Evolutionary conservation across 1,284 basidiomycete genomes (phyloP), one percentile per base, ranked within the genome.

Genomic region (Rhodotorula sp.): DNA sequence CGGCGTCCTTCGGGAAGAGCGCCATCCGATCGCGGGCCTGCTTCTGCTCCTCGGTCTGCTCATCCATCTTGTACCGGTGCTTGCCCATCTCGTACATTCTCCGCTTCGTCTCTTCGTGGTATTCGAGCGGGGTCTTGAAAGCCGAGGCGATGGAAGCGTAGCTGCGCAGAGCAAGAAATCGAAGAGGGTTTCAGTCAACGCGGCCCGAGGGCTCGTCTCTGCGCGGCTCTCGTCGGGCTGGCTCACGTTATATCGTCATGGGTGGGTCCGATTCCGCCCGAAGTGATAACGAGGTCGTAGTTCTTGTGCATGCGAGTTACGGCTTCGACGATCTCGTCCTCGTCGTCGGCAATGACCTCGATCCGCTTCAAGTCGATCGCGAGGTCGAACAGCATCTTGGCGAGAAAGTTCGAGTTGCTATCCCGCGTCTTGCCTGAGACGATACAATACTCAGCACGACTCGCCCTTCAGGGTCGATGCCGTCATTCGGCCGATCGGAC

Each of bases 271-370:
- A 95, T 93, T 0, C 91, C 91, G 1, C 92, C 92, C 23, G 87
- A 89, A 0, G 91, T 94, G 67, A 96, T 86, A 31, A 96, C 92
- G 78, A 94, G 89, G 81, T 96, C 93, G 80, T 93, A 94, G 62
- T 86, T 87, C 54, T 85, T 81, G n/a, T 91, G 89, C 85, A 98
- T 88, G 8, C 93, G 85, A 64, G 87, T 84, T 48, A 91, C 92
- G 2, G 94, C 92, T 79, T 96, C 92, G 70, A 92, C 84, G 74
- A 97, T 97, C 80, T 93, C 90, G 16, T 88, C 87, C 79, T 93
- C 90, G 66, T 93, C 89, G 79, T 97, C 95, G 1, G 95, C 85
- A 64, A 98, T 90, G 64, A 97, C 93, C 79, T 97, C 93, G 79
- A 97, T 88, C 52, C 90, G 87, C 49, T 81, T 83, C 90, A 95